Evolutionary conservation across 805 yeast species (phyloP).

Genomic region (Metschnikowia rubicola): DNA sequence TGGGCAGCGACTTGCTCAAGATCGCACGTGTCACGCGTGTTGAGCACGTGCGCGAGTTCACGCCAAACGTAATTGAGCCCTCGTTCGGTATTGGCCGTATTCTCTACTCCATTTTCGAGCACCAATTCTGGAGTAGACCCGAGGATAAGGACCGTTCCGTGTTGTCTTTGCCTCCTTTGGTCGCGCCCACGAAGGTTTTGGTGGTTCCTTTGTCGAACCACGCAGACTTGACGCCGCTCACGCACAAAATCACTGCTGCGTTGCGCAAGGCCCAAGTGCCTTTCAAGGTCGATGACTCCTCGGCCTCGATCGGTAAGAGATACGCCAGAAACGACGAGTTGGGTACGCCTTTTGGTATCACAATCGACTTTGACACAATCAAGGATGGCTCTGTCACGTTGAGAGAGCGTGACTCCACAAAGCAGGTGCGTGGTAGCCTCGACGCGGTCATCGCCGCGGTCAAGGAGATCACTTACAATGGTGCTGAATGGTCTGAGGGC

Average conservation of each 20-base stretch:
- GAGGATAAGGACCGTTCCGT: slow-evolving; percentile 83
- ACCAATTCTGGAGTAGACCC: slow-evolving; percentile 91
- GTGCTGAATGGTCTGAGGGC: slow-evolving; percentile 81
- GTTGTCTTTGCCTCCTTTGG: slow-evolving; percentile 87
- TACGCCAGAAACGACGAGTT: slow-evolving; percentile 97
- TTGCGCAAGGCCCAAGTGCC: slow-evolving; percentile 83
- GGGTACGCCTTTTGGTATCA: slow-evolving; percentile 98
- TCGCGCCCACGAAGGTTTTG: slow-evolving; percentile 96
- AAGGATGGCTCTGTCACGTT: slow-evolving; percentile 86
- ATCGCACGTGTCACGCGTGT: slow-evolving; percentile 76
- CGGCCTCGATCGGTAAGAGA: slow-evolving; percentile 96
- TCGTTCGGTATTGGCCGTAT: slow-evolving; percentile 99
- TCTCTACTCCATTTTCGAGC: slow-evolving; percentile 89
- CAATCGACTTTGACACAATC: slow-evolving; percentile 91
- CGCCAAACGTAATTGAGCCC: slow-evolving; percentile 98
- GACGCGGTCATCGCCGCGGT: slow-evolving; percentile 70
- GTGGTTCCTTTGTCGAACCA: slow-evolving; percentile 91
- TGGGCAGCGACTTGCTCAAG: slow-evolving; percentile 67
- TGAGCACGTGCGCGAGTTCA: slow-evolving; percentile 91
- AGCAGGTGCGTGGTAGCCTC: slow-evolving; percentile 90
- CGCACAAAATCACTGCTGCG: slow-evolving; percentile 61
- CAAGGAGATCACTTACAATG: slow-evolving; percentile 68
- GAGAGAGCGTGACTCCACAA: slow-evolving; percentile 96
- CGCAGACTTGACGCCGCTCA: slow-evolving; percentile 72
- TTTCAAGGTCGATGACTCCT: slow-evolving; percentile 93